Percentiles rank a stretch among this genome's conserved stretches.
These are phyloP conservation scores for Talaromyces albobiverticillius DNA, from an alignment of 2,329 filamentous ascomycete species.

Conservation along the genomic window DNA sequence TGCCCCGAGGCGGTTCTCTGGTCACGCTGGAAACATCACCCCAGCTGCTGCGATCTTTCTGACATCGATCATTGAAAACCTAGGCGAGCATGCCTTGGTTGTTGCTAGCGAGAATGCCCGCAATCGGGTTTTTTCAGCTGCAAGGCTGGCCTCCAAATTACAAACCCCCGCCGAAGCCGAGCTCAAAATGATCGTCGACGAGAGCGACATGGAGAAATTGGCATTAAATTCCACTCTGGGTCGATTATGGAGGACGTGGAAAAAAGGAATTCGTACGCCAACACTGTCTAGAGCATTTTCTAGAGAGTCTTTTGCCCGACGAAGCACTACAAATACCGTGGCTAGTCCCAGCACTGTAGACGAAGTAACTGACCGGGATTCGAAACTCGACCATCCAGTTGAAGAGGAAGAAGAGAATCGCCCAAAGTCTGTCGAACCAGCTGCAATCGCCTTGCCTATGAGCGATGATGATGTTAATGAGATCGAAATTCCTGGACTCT, in stretches of 20 bases:
- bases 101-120: slow-evolving; percentile 80
- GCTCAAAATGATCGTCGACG: slow-evolving; percentile 77
- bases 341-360: slow-evolving; percentile 37
- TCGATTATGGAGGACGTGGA: slow-evolving; percentile 90
- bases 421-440: slow-evolving; percentile 28
- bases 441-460: slow-evolving; percentile 30
- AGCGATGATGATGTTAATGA: slow-evolving; percentile 68
- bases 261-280: slow-evolving; percentile 60
- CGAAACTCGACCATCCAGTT: slow-evolving; percentile 11
- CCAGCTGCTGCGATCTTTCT: slow-evolving; percentile 94
- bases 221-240: slow-evolving; percentile 86
- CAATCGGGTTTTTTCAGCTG: slow-evolving; percentile 36
- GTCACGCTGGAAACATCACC: slow-evolving; percentile 66
- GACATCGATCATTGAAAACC: slow-evolving; percentile 88
- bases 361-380: slow-evolving; percentile 23
- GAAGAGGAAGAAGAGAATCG: slow-evolving; percentile 16
- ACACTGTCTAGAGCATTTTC: slow-evolving; percentile 41
- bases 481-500: slow-evolving; percentile 53
- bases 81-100: slow-evolving; percentile 88
- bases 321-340: slow-evolving; percentile 32
- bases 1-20: slow-evolving; percentile 56
- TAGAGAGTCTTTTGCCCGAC: slow-evolving; percentile 37
- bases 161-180: slow-evolving; percentile 33
- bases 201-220: slow-evolving; percentile 88
- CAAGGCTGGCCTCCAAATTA: slow-evolving; percentile 12